phyloP scores from a whole-genome alignment of 768 basidiomycete genomes.

The Xerocomus spinulosus region DNA sequence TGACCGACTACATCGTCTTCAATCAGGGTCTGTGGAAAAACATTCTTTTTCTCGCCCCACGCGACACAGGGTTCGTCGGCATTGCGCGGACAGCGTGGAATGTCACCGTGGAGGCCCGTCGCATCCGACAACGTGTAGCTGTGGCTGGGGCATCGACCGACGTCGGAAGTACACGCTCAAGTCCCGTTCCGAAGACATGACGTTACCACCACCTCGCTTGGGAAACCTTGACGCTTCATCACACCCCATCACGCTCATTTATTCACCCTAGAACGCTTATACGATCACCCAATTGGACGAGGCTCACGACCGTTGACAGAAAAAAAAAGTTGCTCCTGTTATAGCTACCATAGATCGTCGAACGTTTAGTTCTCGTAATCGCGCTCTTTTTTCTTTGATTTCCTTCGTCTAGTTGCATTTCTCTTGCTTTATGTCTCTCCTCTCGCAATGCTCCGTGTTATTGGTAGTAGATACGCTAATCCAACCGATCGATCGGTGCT shows the following conservation, averaged over 20 bases:
- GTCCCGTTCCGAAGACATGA: constrained; percentile 16
- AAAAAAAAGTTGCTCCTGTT: not conserved
- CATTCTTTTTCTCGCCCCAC: constrained; percentile 49
- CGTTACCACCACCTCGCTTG: constrained; percentile 11
- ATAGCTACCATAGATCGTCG: constrained; percentile 8
- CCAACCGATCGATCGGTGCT: not conserved
- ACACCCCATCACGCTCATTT: constrained; percentile 16
- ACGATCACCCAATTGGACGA: constrained; percentile 26
- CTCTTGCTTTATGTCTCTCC: not conserved
- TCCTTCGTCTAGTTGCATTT: not conserved
- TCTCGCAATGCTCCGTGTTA: constrained; percentile 8
- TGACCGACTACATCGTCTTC: constrained; percentile 30
- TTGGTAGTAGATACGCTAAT: constrained; percentile 15
- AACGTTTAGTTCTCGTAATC: constrained; percentile 23
- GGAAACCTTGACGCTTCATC: constrained; percentile 4
- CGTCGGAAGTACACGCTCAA: constrained; percentile 4
- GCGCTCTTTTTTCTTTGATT: not conserved
- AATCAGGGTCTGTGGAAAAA: constrained; percentile 70
- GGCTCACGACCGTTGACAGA: constrained; percentile 24
- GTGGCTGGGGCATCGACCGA: constrained; percentile 11
- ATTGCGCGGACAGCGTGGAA: constrained; percentile 65
- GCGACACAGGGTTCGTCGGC: constrained; percentile 41
- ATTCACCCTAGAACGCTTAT: constrained; percentile 19
- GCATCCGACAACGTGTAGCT: constrained; percentile 23
- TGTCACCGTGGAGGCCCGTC: constrained; percentile 62